These are phyloP conservation scores for Fusarium falciforme DNA, from an alignment of 2,329 filamentous ascomycete species.

Conservation along the genomic window DNA sequence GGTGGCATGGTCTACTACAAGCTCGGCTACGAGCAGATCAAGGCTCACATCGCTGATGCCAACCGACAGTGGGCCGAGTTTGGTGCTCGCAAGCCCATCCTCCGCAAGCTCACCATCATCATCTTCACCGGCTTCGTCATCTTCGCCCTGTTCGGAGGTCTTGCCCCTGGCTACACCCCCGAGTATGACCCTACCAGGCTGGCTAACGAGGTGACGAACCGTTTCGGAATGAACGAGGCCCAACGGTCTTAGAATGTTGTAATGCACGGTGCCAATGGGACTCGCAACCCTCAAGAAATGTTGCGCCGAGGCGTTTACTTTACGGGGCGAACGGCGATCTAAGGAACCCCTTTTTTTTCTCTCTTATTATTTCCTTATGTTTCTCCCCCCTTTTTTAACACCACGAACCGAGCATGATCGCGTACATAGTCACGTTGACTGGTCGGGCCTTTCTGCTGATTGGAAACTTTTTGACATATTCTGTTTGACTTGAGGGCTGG, in stretches of 20 bases:
- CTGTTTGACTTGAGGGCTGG: constrained; percentile 44
- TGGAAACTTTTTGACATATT: constrained; percentile 48
- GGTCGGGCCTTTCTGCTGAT: constrained; percentile 41
- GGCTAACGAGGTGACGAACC: constrained; percentile 60
- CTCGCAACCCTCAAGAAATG: constrained; percentile 23
- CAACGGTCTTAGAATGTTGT: constrained; percentile 32
- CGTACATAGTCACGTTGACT: constrained; percentile 42
- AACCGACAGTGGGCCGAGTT: constrained; percentile 88
- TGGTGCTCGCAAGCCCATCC: constrained; percentile 78
- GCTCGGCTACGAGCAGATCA: constrained; percentile 84
- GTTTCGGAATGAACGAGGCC: constrained; percentile 56
- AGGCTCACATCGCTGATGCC: constrained; percentile 79
- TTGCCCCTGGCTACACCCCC: constrained; percentile 70
- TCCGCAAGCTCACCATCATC: constrained; percentile 82
- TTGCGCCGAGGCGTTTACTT: constrained; percentile 39
- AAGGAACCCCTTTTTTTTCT: constrained; percentile 41
- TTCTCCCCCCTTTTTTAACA: constrained; percentile 28
- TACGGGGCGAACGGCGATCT: constrained; percentile 49
- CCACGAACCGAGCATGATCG: constrained; percentile 38
- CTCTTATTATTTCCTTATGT: constrained; percentile 32
- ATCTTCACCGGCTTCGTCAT: constrained; percentile 70
- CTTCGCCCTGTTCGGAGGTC: constrained; percentile 76
- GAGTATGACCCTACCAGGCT: constrained; percentile 65
- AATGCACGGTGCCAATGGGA: constrained; percentile 27
- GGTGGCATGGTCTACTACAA: constrained; percentile 85